Evolutionary conservation across 2,329 filamentous ascomycete genomes (phyloP), one percentile per base, ranked within the genome.

Genomic region (Davidsoniella australis): DNA sequence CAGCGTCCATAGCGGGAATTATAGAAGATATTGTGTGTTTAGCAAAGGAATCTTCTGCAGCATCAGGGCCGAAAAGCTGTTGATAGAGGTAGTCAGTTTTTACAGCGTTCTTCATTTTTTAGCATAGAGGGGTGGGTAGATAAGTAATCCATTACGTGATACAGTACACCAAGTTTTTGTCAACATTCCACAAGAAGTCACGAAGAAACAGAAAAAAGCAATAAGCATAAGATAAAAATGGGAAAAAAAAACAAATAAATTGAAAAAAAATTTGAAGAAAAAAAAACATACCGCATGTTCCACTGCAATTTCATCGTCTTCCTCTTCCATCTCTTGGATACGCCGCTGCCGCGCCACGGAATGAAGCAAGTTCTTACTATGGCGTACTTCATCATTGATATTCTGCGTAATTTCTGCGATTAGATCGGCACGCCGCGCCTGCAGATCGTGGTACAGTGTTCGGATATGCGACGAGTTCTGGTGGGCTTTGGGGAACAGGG

Each of bases 401-500:
- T 76, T 82, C 7, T 63, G 62, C 58, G 76, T 70, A 12, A 93
- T 78, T 3, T 67, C 62, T 57, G 89, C 82, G 48, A 86, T 72
- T 9, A 82, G 68, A 44, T 72, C 70, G 54, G 80, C 77, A 49
- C 86, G 77, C 60, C 87, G 75, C 52, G 78, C 72, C 58, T 91
- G 83, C 2, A 94, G 71, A 61, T 91, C 83, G 44, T 82, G 77
- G 61, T 93, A 94, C 4, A 94, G 69, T 0, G 71, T 68, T 50
- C 77, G 75, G 44, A 89, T 71, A 50, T 81, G 77, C 0, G 82
- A 75, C 43, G 79, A 80, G 20, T 41, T 39, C 52, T 79, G 80
- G 45, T 79, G 69, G 38, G 74, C 64, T 46, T 72, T 75, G 9
- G 86, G 85, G 59, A 94, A 91, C 40, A 89, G 71, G 24, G 79